These are phyloP conservation scores for Backusella luteola DNA, from an alignment of 192 early-diverging fungal species.

Conservation along the genomic window DNA sequence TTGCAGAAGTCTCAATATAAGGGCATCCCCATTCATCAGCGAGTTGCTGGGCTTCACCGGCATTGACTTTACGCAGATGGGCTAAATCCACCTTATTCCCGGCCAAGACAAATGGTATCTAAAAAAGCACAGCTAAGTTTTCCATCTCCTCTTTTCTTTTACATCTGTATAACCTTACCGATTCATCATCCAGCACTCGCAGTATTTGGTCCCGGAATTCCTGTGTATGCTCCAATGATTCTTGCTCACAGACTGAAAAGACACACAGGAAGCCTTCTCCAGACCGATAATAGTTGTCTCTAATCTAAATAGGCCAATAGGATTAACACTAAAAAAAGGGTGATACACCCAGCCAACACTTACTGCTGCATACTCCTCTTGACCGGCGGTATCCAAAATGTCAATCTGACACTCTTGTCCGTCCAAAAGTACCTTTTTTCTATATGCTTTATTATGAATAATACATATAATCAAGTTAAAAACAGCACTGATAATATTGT, in stretches of 20 bases:
- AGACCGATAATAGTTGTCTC: conserved; percentile 83
- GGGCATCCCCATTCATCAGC: conserved; percentile 69
- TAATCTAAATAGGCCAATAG: conserved; percentile 47
- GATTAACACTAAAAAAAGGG: too few relatives aligned
- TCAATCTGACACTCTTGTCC: conserved; percentile 81
- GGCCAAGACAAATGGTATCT: conserved; percentile 78
- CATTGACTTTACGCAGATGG: conserved; percentile 58
- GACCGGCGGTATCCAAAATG: conserved; percentile 87
- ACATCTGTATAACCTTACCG: conserved; percentile 19
- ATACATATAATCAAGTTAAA: neutral
- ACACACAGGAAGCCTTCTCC: conserved; percentile 87
- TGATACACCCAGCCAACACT: conserved; percentile 12
- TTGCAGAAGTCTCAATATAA: conserved; percentile 74
- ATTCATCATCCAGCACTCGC: conserved; percentile 80
- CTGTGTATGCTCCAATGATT: conserved; percentile 77
- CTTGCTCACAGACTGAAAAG: conserved; percentile 78
- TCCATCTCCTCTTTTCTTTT: neutral
- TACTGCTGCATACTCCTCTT: conserved; percentile 89
- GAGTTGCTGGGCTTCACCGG: conserved; percentile 53
- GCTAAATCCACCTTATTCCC: conserved; percentile 77
- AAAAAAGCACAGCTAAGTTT: neutral
- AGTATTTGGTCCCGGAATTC: conserved; percentile 88
- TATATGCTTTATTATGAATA: conserved; percentile 50
- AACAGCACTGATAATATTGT: neutral
- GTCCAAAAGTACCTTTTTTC: conserved; percentile 78